Conservation (phyloP, 225 moss, liverwort and hornwort genomes). For the Anthoceros angustus region DNA sequence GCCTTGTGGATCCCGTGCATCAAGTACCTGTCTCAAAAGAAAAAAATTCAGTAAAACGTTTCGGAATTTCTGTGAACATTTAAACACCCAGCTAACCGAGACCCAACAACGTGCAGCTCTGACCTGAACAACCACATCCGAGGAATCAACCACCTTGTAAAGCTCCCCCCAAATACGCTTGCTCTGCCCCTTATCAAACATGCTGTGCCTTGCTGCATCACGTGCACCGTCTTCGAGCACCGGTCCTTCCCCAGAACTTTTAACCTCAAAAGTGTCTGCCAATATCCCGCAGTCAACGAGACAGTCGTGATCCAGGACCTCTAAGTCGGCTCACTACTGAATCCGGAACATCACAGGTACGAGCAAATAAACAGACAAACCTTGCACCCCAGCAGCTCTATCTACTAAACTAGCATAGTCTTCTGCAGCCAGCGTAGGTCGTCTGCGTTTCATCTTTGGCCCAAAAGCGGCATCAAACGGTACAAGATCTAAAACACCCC, state of each 20-base stretch:
- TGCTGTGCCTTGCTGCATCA: slow-evolving; percentile 81
- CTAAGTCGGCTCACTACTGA: neutral
- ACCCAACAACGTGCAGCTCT: too few relatives aligned
- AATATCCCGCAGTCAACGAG: neutral
- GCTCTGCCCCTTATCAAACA: slow-evolving; percentile 99
- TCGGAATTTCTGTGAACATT: neutral
- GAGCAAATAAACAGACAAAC: slow-evolving; percentile 13
- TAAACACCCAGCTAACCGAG: neutral
- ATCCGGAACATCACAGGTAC: neutral
- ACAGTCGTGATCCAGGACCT: neutral
- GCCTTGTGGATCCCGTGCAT: slow-evolving; percentile 90
- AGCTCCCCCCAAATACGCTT: slow-evolving; percentile 99
- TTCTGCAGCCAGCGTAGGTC: slow-evolving; percentile 63
- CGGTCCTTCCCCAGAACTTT: slow-evolving; percentile 23
- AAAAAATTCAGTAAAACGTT: neutral
- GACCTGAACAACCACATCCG: slow-evolving; percentile 95
- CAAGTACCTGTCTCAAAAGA: slow-evolving; percentile 41
- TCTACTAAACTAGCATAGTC: slow-evolving; percentile 59
- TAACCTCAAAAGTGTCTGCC: slow-evolving; percentile 54
- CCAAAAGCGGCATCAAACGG: slow-evolving; percentile 91
- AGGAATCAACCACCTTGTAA: slow-evolving; percentile 98
- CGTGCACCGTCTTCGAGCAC: slow-evolving; percentile 25
- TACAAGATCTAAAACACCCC: slow-evolving; percentile 76
- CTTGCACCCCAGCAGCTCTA: slow-evolving; percentile 67
- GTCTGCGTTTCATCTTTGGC: slow-evolving; percentile 75